These are phyloP conservation scores for Nicotiana tomentosiformis DNA, from an alignment of 257 asterid species.

Conservation along the genomic window DNA sequence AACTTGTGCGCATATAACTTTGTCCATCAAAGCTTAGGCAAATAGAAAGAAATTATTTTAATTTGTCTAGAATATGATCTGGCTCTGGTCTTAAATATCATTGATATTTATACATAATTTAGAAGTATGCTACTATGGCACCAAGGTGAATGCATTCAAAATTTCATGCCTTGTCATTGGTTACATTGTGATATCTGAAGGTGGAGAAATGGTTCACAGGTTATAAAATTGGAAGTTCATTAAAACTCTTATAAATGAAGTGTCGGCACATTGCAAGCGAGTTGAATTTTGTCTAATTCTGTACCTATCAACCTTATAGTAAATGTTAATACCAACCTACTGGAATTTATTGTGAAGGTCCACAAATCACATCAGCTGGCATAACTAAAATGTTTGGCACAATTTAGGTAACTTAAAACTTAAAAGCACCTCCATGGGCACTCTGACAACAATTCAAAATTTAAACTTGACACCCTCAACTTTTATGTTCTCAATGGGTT, in stretches of 20 bases:
- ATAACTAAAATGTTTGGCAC: background rate
- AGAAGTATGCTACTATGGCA: background rate
- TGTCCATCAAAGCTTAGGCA: background rate
- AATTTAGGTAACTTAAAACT: background rate
- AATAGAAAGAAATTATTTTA: background rate
- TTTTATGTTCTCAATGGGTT: background rate
- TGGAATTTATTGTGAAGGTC: slow-evolving; percentile 17
- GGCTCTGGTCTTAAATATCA: background rate
- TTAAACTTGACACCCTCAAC: background rate
- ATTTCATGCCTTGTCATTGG: background rate
- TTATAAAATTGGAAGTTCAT: background rate
- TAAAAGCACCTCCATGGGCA: background rate
- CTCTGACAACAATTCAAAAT: background rate
- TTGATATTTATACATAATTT: background rate
- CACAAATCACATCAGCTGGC: slow-evolving; percentile 3
- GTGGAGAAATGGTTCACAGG: background rate
- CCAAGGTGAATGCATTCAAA: background rate
- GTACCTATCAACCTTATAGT: slow-evolving; percentile 15
- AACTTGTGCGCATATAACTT: background rate
- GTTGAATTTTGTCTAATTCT: background rate
- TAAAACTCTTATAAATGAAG: background rate
- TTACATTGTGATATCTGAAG: background rate
- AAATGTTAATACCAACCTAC: slow-evolving; percentile 20
- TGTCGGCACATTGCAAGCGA: background rate
- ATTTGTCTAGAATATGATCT: background rate